Evolutionary conservation across 768 basidiomycete species (phyloP), one percentile per base, ranked within the genome.

Genomic region (Auricularia heimuer): DNA sequence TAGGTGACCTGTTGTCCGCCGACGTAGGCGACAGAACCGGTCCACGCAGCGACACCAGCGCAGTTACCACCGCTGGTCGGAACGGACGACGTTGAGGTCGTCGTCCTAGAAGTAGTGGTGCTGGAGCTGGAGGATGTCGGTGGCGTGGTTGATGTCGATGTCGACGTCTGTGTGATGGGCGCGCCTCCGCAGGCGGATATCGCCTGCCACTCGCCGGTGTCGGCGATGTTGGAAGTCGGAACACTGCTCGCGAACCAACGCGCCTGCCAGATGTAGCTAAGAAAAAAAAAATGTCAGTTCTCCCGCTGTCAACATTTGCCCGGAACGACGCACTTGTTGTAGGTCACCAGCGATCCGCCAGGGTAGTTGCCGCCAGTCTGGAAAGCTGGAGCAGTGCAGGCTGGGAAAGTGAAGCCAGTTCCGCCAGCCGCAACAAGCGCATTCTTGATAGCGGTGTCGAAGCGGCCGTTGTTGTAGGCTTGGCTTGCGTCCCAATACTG

Each of bases 371-470:
- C 77, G 18, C 83, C 82, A 8, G 81, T 71, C 62, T 77, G 75
- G 69, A 74, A 88, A 0, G 83, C 79, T 18, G 83, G 77, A 10
- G 85, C 83, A 18, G 63, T 62, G 71, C 86, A 89, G 62, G 81
- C 68, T 16, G 86, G 85, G 73, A 79, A 88, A 2, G 82, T 83
- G 73, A 88, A 89, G 7, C 86, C 85, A 18, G 83, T 84, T n/a
- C 85, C 85, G 60, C 87, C 86, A 42, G 86, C 83, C 14, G 82
- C 81, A 14, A 75, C 73, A 44, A 88, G 77, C 34, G 82, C 79
- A 6, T 56, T 80, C 75, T 89, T 88, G 66, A 87, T 82, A 4
- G 80, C 82, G 11, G 62, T 12, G 35, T 47, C 64, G 42, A 61
- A 67, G 34, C 66, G 66, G 29, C n/a, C 45, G 47, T 67, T 65